Evolutionary conservation across 148 eudicot species (phyloP).

Genomic region (Cornus controversa): DNA sequence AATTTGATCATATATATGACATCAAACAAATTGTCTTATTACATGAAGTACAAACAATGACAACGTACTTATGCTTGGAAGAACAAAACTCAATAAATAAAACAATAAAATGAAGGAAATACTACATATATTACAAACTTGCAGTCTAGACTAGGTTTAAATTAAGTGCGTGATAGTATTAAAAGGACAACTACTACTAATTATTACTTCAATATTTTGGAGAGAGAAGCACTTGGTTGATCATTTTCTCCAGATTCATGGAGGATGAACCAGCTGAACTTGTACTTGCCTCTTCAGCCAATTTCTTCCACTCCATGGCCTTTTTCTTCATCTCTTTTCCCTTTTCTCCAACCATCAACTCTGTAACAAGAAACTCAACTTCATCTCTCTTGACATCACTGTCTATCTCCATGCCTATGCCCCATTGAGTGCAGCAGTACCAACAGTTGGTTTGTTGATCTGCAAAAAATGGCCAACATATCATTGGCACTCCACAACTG

Average conservation of each 20-base stretch:
- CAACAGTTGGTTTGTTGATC: background rate
- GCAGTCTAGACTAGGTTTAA: too few species aligned
- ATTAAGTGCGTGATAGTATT: too few species aligned
- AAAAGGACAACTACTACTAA: too few species aligned
- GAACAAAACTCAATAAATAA: too few species aligned
- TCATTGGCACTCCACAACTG: background rate
- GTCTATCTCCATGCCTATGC: background rate
- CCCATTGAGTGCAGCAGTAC: background rate
- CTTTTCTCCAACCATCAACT: background rate
- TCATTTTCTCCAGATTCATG: background rate
- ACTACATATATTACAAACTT: too few species aligned
- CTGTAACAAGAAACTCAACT: background rate
- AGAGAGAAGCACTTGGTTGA: background rate
- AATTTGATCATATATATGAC: too few species aligned
- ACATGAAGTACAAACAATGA: too few species aligned
- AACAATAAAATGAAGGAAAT: too few species aligned
- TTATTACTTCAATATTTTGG: background rate
- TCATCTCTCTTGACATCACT: conserved; percentile 3
- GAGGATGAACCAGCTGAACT: background rate
- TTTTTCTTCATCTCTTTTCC: background rate
- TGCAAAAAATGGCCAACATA: background rate
- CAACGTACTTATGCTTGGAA: too few species aligned
- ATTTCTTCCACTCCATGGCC: background rate
- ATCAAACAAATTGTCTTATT: too few species aligned
- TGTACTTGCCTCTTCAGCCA: background rate